phyloP scores from a whole-genome alignment of 2,329 filamentous ascomycete genomes.

The Didymellaceae sp. region DNA sequence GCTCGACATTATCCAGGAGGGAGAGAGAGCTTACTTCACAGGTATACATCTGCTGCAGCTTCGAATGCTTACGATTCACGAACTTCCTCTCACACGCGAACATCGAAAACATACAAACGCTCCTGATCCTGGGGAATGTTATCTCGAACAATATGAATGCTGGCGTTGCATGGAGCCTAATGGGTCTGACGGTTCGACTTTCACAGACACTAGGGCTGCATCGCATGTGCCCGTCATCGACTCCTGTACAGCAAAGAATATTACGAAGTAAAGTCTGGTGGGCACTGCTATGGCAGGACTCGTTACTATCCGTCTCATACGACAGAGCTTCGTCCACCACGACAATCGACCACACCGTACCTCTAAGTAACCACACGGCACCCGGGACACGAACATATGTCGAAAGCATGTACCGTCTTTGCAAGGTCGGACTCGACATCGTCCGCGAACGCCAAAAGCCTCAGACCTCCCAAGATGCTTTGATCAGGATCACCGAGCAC shows the following conservation, averaged over 20 bases:
- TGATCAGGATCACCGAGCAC: slow-evolving; percentile 62
- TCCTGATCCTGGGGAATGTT: slow-evolving; percentile 68
- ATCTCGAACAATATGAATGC: slow-evolving; percentile 70
- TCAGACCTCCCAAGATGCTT: slow-evolving; percentile 60
- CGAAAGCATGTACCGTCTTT: slow-evolving; percentile 63
- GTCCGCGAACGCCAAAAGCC: slow-evolving; percentile 63
- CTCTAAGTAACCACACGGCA: slow-evolving; percentile 50
- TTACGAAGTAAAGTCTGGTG: slow-evolving; percentile 56
- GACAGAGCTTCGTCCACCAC: slow-evolving; percentile 66
- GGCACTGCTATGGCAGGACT: slow-evolving; percentile 70
- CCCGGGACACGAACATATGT: slow-evolving; percentile 62
- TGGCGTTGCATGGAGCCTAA: slow-evolving; percentile 67
- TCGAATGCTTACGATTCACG: slow-evolving; percentile 68
- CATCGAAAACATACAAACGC: slow-evolving; percentile 66
- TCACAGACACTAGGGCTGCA: slow-evolving; percentile 67
- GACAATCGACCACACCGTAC: slow-evolving; percentile 56
- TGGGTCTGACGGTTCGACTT: slow-evolving; percentile 65
- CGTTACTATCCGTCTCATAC: slow-evolving; percentile 68
- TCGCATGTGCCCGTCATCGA: slow-evolving; percentile 62
- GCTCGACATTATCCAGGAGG: slow-evolving; percentile 63
- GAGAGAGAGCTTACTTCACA: slow-evolving; percentile 69
- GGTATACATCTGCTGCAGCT: slow-evolving; percentile 70
- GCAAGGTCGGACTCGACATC: slow-evolving; percentile 65
- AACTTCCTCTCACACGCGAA: slow-evolving; percentile 69
- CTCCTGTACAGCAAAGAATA: slow-evolving; percentile 53